Evolutionary conservation across 345 rosid genomes (phyloP).

Genomic region (Mallotus nudiflorus): DNA sequence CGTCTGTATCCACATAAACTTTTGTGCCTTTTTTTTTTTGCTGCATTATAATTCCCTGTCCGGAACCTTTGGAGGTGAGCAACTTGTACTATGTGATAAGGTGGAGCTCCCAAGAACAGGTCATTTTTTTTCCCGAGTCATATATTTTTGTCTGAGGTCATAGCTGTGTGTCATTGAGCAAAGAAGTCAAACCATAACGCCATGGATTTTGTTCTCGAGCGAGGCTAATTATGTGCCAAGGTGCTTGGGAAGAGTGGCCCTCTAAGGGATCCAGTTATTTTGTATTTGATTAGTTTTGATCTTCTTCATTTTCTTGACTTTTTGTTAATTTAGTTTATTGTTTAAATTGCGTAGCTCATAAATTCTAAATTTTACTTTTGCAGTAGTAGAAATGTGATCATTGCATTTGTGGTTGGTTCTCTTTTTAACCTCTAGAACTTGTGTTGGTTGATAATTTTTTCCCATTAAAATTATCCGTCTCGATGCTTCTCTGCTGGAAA

Average conservation of each 20-base stretch:
- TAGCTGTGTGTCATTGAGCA: slow-evolving; percentile 35
- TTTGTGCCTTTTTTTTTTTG: slow-evolving; percentile 10
- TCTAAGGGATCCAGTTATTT: slow-evolving; percentile 28
- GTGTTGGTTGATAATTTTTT: too few relatives aligned
- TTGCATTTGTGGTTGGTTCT: too few relatives aligned
- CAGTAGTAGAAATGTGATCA: too few relatives aligned
- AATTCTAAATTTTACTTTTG: background rate
- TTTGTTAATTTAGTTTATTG: slow-evolving; percentile 22
- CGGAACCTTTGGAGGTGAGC: slow-evolving; percentile 27
- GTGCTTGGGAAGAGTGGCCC: slow-evolving; percentile 31
- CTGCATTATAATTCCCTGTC: slow-evolving; percentile 12
- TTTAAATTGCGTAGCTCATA: slow-evolving; percentile 14
- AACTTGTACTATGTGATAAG: slow-evolving; percentile 39
- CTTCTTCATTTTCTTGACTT: slow-evolving; percentile 20
- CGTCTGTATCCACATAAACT: slow-evolving; percentile 12
- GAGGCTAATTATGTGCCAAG: slow-evolving; percentile 28
- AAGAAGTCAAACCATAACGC: slow-evolving; percentile 27
- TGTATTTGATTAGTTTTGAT: slow-evolving; percentile 40
- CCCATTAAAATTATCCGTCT: too few relatives aligned
- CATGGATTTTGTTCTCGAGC: slow-evolving; percentile 43
- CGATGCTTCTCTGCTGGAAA: too few relatives aligned
- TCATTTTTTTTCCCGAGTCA: slow-evolving; percentile 31
- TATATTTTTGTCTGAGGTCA: slow-evolving; percentile 35
- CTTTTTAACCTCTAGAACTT: too few relatives aligned
- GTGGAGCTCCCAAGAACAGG: slow-evolving; percentile 34